A percentile compares a stretch with the other conserved stretches of the same genome.
These are phyloP conservation scores for Xerophyta viscosa DNA, from an alignment of 106 monocot genomes.

Conservation along the genomic window DNA sequence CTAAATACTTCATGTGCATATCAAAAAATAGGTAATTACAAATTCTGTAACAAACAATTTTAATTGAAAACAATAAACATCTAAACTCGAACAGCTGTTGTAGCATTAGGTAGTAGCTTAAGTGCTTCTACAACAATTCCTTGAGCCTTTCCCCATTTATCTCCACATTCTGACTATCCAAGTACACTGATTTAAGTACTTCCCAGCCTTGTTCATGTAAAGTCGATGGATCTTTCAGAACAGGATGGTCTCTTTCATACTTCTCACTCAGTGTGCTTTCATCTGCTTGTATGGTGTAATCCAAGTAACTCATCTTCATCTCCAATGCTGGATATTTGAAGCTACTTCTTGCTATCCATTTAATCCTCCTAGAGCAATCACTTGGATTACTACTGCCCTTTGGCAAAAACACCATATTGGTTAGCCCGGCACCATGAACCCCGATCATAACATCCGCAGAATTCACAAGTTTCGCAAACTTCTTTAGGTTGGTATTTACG, in stretches of 20 bases:
- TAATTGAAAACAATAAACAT: no score
- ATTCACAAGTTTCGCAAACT: conserved; percentile 23
- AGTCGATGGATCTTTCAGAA: conserved; percentile 41
- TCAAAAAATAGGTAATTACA: no score
- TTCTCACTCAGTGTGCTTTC: conserved; percentile 37
- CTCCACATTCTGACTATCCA: conserved; percentile 45
- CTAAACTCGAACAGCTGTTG: no score
- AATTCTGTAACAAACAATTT: no score
- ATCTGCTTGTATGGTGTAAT: conserved; percentile 37
- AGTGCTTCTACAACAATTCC: no score
- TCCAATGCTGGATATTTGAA: conserved; percentile 40
- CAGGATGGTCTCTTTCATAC: conserved; percentile 47
- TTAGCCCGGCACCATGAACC: conserved; percentile 30
- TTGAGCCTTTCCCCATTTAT: conserved; percentile 34
- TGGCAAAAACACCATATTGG: conserved; percentile 38
- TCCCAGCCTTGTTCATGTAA: conserved; percentile 36
- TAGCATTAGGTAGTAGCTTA: no score
- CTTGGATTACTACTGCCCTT: conserved; percentile 21
- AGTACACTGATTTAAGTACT: conserved; percentile 26
- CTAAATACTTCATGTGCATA: no score
- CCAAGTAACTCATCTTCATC: conserved; percentile 53
- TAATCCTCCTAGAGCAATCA: conserved; percentile 37
- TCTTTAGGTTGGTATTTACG: conserved; percentile 6
- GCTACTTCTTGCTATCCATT: conserved; percentile 19
- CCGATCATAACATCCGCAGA: conserved; percentile 46